phyloP scores from a whole-genome alignment of 495 filamentous ascomycete genomes.

The Penicillium nucicola region DNA sequence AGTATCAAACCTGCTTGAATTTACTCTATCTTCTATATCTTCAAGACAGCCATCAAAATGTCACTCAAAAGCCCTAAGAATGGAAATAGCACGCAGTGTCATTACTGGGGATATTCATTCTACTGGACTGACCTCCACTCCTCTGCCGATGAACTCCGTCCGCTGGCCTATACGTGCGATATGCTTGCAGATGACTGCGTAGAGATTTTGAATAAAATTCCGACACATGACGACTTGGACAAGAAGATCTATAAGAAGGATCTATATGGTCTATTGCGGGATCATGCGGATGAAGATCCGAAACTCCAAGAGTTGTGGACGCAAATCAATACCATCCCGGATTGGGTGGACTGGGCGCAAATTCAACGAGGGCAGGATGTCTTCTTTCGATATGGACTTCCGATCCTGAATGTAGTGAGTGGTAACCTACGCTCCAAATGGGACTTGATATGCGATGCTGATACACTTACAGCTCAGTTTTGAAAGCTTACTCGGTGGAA shows the following conservation, averaged over 20 bases:
- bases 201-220: conserved; percentile 55
- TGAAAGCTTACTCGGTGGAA: conserved; percentile 40
- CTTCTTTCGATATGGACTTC: conserved; percentile 70
- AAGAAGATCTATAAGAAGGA: conserved; percentile 44
- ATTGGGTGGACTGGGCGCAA: conserved; percentile 82
- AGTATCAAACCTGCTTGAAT: too few species aligned
- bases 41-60: conserved; percentile 4
- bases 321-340: conserved; percentile 65
- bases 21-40: not conserved
- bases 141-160: conserved; percentile 56
- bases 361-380: conserved; percentile 60
- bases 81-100: conserved; percentile 24
- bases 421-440: not conserved
- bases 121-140: conserved; percentile 66
- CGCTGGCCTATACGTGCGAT: conserved; percentile 65
- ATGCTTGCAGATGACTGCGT: conserved; percentile 63
- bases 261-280: conserved; percentile 57
- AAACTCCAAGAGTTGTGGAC: conserved; percentile 61
- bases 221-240: conserved; percentile 24
- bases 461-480: conserved; percentile 31
- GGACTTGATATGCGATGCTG: not conserved
- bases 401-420: conserved; percentile 51
- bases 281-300: conserved; percentile 54
- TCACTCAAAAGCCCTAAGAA: conserved; percentile 10
- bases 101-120: conserved; percentile 67